A percentile compares a stretch with the other conserved stretches of the same genome.
Evolutionary conservation across 768 basidiomycete genomes (phyloP).

Genomic region (Lactarius tabidus): DNA sequence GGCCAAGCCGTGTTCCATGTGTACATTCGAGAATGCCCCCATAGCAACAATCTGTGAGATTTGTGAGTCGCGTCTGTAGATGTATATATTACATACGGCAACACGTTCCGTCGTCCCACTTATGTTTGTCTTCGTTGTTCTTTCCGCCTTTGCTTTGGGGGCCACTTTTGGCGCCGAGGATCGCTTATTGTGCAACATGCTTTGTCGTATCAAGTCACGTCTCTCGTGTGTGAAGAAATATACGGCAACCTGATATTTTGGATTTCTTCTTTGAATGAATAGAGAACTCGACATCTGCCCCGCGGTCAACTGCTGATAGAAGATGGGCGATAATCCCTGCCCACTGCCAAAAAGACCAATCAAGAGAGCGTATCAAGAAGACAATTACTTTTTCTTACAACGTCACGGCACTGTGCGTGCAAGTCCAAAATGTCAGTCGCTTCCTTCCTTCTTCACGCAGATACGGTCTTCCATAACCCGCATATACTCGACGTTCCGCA

Average conservation of each 20-base stretch:
- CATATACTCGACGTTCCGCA: not conserved
- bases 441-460: not conserved
- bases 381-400: not conserved
- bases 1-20: conserved; percentile 19
- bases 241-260: no score
- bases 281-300: not conserved
- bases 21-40: conserved; percentile 23
- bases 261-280: not conserved
- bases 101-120: not conserved
- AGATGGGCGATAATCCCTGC: no score
- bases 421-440: not conserved
- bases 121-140: not conserved
- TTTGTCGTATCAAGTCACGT: no score
- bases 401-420: not conserved
- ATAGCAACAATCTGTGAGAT: conserved; percentile 29
- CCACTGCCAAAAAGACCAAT: no score
- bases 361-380: no score
- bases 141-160: not conserved
- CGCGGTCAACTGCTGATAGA: no score
- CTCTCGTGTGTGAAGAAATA: no score
- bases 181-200: not conserved
- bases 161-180: not conserved
- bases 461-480: not conserved
- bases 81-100: not conserved
- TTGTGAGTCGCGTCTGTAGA: conserved; percentile 30